Conservation (phyloP, 768 basidiomycete genomes). For the Mycena leptocephala region DNA sequence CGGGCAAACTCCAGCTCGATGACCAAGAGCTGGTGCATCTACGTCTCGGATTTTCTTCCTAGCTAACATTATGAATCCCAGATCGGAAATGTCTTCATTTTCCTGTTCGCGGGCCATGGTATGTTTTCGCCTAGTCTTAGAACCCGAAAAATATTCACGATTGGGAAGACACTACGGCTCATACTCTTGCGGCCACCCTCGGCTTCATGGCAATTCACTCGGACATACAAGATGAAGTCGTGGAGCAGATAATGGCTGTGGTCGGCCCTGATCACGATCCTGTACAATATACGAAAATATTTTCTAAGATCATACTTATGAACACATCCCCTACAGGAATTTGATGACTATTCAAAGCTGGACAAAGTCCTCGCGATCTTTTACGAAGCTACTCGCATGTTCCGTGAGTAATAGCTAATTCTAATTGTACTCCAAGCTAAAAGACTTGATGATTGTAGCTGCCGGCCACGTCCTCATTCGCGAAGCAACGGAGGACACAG, state of each 20-base stretch:
- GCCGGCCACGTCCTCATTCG: conserved; percentile 44
- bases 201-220: conserved; percentile 62
- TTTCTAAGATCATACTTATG: background rate
- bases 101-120: conserved; percentile 76
- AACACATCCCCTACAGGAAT: conserved; percentile 22
- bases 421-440: background rate
- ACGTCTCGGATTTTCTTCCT: background rate
- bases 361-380: conserved; percentile 48
- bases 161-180: conserved; percentile 65
- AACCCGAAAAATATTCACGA: background rate
- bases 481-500: conserved; percentile 47
- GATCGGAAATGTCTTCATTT: conserved; percentile 69
- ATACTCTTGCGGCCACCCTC: conserved; percentile 63
- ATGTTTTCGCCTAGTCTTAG: conserved; percentile 7
- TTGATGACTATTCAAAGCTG: conserved; percentile 39
- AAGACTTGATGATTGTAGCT: conserved; percentile 17
- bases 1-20: conserved; percentile 54
- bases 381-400: conserved; percentile 49
- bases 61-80: conserved; percentile 28
- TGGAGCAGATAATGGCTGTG: conserved; percentile 60
- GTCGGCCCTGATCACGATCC: conserved; percentile 55
- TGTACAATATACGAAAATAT: conserved; percentile 30
- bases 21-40: conserved; percentile 58
- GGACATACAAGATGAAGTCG: conserved; percentile 65
- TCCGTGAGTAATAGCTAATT: conserved; percentile 39